Percentiles rank a stretch among this genome's conserved stretches.
Conservation (phyloP, 208 protist genomes). For the Phytomonas francai region DNA sequence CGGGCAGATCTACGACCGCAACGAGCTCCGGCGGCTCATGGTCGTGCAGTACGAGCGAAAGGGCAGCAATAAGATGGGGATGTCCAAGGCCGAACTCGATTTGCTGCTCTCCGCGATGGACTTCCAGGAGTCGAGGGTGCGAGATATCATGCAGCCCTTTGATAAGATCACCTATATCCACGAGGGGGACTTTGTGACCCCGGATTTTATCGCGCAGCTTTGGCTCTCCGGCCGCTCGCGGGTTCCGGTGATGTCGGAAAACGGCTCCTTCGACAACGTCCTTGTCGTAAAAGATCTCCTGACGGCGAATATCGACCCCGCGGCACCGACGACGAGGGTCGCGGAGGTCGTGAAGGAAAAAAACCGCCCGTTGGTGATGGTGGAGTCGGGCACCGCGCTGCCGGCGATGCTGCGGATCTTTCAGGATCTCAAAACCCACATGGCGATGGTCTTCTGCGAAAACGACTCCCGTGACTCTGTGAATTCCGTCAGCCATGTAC, state of each 20-base stretch:
- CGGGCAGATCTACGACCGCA: constrained; percentile 82
- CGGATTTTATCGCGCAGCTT: constrained; percentile 62
- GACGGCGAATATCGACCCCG: constrained; percentile 4
- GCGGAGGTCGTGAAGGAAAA: constrained; percentile 62
- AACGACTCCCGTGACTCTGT: constrained; percentile 17
- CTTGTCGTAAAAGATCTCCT: constrained; percentile 81
- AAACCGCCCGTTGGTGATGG: constrained; percentile 51
- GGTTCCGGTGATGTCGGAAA: constrained; percentile 48
- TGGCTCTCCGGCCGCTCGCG: constrained; percentile 81
- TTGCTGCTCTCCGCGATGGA: constrained; percentile 84
- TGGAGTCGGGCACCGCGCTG: constrained; percentile 41
- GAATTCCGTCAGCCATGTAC: constrained; percentile 1
- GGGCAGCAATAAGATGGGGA: constrained; percentile 21
- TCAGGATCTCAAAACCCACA: constrained; percentile 74
- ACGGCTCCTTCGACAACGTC: constrained; percentile 43
- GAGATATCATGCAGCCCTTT: constrained; percentile 83
- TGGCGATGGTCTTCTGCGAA: constrained; percentile 70
- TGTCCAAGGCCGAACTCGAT: constrained; percentile 71
- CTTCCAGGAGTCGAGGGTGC: constrained; percentile 75
- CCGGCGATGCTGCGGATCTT: constrained; percentile 79
- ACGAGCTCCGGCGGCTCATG: constrained; percentile 84
- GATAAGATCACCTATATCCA: constrained; percentile 37
- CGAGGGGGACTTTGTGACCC: constrained; percentile 59
- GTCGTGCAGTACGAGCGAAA: constrained; percentile 74
- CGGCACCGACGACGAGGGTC: constrained; percentile 32